Percentiles rank a stretch among this genome's conserved stretches.
Conservation (phyloP, 306 rosid genomes). For the Erythrophleum fordii region DNA sequence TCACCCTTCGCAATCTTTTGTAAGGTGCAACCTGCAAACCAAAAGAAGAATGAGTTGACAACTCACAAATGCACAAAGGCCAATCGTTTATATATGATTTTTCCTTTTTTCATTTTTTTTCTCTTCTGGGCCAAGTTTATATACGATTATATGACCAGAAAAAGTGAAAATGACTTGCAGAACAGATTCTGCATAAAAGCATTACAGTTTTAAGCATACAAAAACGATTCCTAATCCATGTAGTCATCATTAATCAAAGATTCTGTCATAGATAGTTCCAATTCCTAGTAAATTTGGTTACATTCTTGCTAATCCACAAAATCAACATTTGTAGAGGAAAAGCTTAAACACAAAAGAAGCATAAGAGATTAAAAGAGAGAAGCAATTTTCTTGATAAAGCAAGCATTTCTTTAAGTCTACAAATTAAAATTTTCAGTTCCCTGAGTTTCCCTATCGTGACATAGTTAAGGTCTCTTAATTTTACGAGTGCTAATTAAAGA, state of each 20-base stretch:
- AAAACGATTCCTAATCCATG: background rate
- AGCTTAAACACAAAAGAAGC: background rate
- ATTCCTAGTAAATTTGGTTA: background rate
- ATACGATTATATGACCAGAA: background rate
- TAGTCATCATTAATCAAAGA: background rate
- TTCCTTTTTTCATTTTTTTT: too few species aligned
- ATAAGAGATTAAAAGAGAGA: background rate
- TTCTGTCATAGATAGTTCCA: background rate
- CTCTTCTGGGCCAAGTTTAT: too few species aligned
- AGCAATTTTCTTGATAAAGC: conserved; percentile 5
- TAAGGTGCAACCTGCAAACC: conserved; percentile 78
- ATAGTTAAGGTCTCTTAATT: background rate
- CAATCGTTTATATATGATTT: background rate
- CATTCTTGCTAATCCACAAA: background rate
- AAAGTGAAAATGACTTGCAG: background rate
- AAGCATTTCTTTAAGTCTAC: background rate
- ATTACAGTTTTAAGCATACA: conserved; percentile 2
- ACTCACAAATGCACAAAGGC: background rate
- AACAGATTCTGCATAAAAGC: conserved; percentile 1
- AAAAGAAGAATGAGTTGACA: background rate
- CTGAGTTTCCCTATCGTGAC: background rate
- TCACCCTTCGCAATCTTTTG: conserved; percentile 79
- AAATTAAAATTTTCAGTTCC: background rate
- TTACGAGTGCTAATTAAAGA: conserved; percentile 16
- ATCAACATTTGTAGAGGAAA: background rate